Conservation (phyloP, 164 flowering plant species). For the Annona squamosa region DNA sequence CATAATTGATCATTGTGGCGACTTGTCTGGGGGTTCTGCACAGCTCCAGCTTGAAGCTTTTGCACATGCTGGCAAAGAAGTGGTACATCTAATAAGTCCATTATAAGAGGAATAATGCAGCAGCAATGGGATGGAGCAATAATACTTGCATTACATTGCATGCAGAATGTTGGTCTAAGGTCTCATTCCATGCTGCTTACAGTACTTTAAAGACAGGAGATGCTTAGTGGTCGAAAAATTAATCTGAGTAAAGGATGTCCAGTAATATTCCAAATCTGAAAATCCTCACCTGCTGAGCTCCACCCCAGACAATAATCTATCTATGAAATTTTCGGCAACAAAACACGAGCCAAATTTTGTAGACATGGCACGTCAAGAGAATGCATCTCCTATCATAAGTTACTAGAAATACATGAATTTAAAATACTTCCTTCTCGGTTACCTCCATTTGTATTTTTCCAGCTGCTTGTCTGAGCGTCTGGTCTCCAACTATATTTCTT, state of each 20-base stretch:
- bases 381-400: background rate
- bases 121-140: background rate
- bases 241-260: background rate
- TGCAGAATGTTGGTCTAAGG: background rate
- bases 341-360: background rate
- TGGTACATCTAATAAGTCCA: background rate
- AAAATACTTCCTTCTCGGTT: slow-evolving; percentile 6
- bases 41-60: slow-evolving; percentile 24
- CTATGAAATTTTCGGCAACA: background rate
- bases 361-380: background rate
- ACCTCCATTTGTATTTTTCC: slow-evolving; percentile 54
- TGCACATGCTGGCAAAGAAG: slow-evolving; percentile 2
- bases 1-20: slow-evolving; percentile 28
- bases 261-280: background rate
- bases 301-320: background rate
- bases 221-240: too few relatives aligned
- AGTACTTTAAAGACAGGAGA: too few relatives aligned
- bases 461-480: slow-evolving; percentile 78
- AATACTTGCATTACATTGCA: background rate
- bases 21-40: slow-evolving; percentile 29
- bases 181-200: background rate
- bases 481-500: slow-evolving; percentile 79
- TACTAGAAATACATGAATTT: background rate
- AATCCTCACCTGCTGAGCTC: background rate
- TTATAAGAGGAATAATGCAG: background rate